Evolutionary conservation across 129 eudicot species (phyloP).

Genomic region (Silybum marianum): DNA sequence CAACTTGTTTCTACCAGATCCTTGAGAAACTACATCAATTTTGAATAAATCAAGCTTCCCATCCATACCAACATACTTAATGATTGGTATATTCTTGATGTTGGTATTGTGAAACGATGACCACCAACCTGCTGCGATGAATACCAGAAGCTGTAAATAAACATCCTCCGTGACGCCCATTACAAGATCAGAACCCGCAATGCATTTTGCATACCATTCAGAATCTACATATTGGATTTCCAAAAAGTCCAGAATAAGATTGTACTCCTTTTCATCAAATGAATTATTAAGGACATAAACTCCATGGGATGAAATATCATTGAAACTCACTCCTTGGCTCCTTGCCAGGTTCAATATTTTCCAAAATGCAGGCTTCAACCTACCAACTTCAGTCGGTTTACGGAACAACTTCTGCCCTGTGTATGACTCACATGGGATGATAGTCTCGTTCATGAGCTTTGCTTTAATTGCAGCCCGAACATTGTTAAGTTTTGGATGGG

Average conservation of each 20-base stretch:
- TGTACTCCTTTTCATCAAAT: constrained; percentile 42
- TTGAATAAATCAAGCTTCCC: constrained; percentile 34
- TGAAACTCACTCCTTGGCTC: constrained; percentile 37
- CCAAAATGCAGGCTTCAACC: constrained; percentile 53
- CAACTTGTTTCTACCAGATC: constrained; percentile 18
- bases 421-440: constrained; percentile 54
- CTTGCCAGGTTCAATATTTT: constrained; percentile 35
- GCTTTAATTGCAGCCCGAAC: constrained; percentile 39
- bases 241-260: constrained; percentile 35
- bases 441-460: constrained; percentile 35
- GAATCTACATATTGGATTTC: constrained; percentile 34
- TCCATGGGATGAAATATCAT: constrained; percentile 54
- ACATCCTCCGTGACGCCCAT: constrained; percentile 44
- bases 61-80: constrained; percentile 41
- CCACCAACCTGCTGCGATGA: constrained; percentile 47
- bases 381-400: constrained; percentile 52
- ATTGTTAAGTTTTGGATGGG: constrained; percentile 27
- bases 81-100: constrained; percentile 37
- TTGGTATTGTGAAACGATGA: constrained; percentile 35
- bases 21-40: neutral
- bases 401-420: constrained; percentile 39
- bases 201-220: constrained; percentile 67
- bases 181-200: constrained; percentile 47
- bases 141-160: constrained; percentile 46
- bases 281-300: constrained; percentile 39